phyloP scores from a whole-genome alignment of 2,329 filamentous ascomycete genomes.

The Ilyonectria destructans region DNA sequence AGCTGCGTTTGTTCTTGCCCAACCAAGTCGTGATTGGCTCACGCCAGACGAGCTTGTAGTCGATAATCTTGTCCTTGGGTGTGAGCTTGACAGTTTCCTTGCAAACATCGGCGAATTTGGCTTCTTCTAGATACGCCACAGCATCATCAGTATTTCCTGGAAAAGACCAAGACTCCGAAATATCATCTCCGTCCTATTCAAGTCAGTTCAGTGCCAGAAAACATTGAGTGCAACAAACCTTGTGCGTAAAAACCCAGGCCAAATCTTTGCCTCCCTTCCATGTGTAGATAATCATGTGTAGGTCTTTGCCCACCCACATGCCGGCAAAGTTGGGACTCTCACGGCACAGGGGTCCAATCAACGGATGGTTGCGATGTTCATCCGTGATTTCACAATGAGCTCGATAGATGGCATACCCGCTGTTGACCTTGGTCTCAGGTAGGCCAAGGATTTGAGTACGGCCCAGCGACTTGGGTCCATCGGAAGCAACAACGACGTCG shows the following conservation, averaged over 20 bases:
- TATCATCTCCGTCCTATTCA: constrained; percentile 14
- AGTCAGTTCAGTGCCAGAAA: background rate
- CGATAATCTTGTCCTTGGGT: constrained; percentile 13
- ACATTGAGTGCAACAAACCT: background rate
- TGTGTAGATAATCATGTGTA: constrained; percentile 23
- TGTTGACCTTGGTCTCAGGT: constrained; percentile 20
- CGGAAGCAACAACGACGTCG: constrained; percentile 22
- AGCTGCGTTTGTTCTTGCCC: background rate
- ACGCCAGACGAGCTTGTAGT: constrained; percentile 30
- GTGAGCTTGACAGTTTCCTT: constrained; percentile 7
- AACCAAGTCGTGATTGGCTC: constrained; percentile 23
- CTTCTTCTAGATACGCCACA: constrained; percentile 15
- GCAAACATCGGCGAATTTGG: constrained; percentile 21
- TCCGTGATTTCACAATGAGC: constrained; percentile 20
- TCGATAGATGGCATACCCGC: constrained; percentile 25
- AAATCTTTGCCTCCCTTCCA: constrained; percentile 25
- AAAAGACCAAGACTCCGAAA: constrained; percentile 20
- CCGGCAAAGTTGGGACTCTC: constrained; percentile 10
- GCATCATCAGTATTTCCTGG: constrained; percentile 6
- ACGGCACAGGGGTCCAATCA: background rate
- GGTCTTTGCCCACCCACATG: constrained; percentile 23
- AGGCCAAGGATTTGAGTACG: constrained; percentile 19
- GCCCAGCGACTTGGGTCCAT: constrained; percentile 25
- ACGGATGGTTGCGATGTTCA: constrained; percentile 19
- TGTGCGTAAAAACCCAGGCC: constrained; percentile 20